A percentile compares a stretch with the other conserved stretches of the same genome.
phyloP scores from a whole-genome alignment of 2,329 filamentous ascomycete species.

The Colletotrichum chrysophilum region DNA sequence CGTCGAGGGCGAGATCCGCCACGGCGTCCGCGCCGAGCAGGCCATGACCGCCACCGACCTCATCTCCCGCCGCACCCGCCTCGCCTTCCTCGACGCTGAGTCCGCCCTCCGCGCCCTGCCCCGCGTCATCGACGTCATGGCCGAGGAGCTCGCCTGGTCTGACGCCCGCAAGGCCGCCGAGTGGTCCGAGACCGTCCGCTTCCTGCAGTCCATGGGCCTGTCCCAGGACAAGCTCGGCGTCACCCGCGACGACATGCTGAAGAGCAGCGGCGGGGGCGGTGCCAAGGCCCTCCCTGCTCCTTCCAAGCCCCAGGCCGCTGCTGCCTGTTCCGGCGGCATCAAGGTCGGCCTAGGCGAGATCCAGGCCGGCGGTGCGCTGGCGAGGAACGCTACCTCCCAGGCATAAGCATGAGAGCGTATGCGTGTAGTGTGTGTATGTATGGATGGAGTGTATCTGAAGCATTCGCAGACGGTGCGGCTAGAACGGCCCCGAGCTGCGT shows the following conservation, averaged over 20 bases:
- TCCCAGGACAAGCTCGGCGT: constrained; percentile 28
- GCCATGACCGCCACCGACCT: constrained; percentile 76
- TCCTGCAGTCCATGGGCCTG: constrained; percentile 52
- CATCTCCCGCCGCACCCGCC: constrained; percentile 71
- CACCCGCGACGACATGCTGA: constrained; percentile 32
- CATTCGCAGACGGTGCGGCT: neutral
- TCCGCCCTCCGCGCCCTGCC: constrained; percentile 73
- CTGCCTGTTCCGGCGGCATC: constrained; percentile 3
- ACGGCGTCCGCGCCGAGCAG: constrained; percentile 75
- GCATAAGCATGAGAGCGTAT: neutral
- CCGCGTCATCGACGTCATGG: constrained; percentile 74
- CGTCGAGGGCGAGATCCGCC: constrained; percentile 75
- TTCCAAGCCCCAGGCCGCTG: neutral
- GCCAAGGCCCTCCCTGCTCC: neutral
- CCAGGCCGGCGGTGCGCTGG: constrained; percentile 7
- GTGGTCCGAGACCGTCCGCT: constrained; percentile 58
- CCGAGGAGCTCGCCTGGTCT: constrained; percentile 70
- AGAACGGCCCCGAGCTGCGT: neutral
- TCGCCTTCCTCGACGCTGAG: constrained; percentile 79
- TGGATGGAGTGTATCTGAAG: neutral
- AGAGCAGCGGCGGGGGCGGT: neutral
- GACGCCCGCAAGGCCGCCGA: constrained; percentile 58
- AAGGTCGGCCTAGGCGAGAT: constrained; percentile 9
- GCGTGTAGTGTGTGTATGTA: neutral
- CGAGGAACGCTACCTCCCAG: constrained; percentile 8